phyloP scores from a whole-genome alignment of 306 rosid species.

The Myrica gale region DNA sequence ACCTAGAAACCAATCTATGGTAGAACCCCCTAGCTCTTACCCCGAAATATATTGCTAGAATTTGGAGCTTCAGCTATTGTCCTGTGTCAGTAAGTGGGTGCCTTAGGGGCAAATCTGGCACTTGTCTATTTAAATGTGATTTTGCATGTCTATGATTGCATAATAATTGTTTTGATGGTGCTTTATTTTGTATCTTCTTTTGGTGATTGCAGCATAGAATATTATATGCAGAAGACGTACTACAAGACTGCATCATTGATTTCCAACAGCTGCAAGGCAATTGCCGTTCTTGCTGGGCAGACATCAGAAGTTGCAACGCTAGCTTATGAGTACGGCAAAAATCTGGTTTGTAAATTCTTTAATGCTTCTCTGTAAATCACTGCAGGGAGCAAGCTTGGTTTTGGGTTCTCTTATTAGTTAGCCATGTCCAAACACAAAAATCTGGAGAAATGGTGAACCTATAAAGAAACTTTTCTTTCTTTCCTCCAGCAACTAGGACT shows the following conservation, averaged over 20 bases:
- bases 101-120: no score
- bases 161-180: not conserved
- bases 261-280: slow-evolving; percentile 92
- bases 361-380: slow-evolving; percentile 3
- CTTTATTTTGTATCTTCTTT: not conserved
- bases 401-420: slow-evolving; percentile 4
- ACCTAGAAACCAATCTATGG: not conserved
- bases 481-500: not conserved
- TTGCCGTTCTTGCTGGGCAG: slow-evolving; percentile 95
- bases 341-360: slow-evolving; percentile 71
- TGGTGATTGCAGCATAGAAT: slow-evolving; percentile 73
- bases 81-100: no score
- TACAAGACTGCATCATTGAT: slow-evolving; percentile 93
- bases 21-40: not conserved
- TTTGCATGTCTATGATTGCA: not conserved
- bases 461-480: not conserved
- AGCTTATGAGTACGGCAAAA: slow-evolving; percentile 90
- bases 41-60: not conserved
- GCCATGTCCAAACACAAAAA: not conserved
- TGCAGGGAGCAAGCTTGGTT: not conserved
- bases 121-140: no score
- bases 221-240: slow-evolving; percentile 81
- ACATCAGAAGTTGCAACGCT: slow-evolving; percentile 75
- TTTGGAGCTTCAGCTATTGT: no score
- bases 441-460: no score